phyloP scores from a whole-genome alignment of 306 rosid genomes.

The Acacia acuminata region DNA sequence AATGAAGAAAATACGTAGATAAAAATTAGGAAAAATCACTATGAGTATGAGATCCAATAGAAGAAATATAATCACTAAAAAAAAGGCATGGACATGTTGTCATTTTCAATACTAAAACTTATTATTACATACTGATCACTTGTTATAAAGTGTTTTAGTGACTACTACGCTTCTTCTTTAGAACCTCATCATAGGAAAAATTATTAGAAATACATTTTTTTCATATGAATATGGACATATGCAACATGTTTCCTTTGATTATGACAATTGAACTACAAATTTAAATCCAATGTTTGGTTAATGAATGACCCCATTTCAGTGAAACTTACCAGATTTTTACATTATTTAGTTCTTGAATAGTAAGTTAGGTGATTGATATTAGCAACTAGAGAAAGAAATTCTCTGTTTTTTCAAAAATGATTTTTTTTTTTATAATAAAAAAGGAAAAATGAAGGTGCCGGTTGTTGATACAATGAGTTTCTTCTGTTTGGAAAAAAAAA shows the following conservation, averaged over 20 bases:
- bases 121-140: too few relatives aligned
- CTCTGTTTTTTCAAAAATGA: too few relatives aligned
- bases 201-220: neutral
- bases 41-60: too few relatives aligned
- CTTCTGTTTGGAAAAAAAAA: neutral
- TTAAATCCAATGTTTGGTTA: slow-evolving; percentile 26
- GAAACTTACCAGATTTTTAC: slow-evolving; percentile 21
- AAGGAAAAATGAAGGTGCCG: neutral
- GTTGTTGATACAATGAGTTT: neutral
- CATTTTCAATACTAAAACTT: too few relatives aligned
- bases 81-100: too few relatives aligned
- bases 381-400: neutral
- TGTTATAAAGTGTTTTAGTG: too few relatives aligned
- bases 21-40: too few relatives aligned
- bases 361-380: neutral
- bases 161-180: too few relatives aligned
- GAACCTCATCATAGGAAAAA: too few relatives aligned
- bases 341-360: slow-evolving; percentile 14
- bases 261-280: slow-evolving; percentile 40
- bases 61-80: too few relatives aligned
- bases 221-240: slow-evolving; percentile 26
- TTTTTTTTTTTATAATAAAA: neutral
- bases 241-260: slow-evolving; percentile 25
- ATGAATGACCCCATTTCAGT: slow-evolving; percentile 22
- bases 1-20: neutral